These are phyloP conservation scores for Cryphonectria radicalis DNA, from an alignment of 2,329 filamentous ascomycete genomes.

Conservation along the genomic window DNA sequence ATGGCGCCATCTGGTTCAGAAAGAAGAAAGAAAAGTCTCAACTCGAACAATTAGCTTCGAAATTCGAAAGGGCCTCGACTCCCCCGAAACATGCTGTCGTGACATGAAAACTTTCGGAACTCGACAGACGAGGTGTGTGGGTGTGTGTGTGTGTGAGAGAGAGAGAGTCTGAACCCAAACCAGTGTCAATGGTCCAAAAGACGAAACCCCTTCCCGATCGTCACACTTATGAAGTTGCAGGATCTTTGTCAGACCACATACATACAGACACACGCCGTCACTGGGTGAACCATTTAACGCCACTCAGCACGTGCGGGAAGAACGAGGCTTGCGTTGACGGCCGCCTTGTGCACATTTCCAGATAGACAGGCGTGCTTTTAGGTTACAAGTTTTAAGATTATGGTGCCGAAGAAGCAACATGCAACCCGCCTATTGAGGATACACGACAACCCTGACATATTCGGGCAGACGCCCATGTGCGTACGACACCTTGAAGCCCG, in stretches of 20 bases:
- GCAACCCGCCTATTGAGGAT: slow-evolving; percentile 23
- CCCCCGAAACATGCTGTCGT: background rate
- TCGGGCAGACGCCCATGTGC: slow-evolving; percentile 11
- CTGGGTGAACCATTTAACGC: slow-evolving; percentile 28
- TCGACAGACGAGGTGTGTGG: background rate
- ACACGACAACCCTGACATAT: slow-evolving; percentile 22
- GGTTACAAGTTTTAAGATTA: background rate
- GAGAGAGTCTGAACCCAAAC: background rate
- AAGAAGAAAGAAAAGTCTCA: background rate
- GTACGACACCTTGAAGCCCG: background rate
- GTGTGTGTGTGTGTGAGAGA: background rate
- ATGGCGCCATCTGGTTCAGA: background rate
- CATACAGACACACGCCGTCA: background rate
- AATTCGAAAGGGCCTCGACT: background rate
- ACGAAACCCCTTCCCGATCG: background rate
- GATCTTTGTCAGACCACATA: background rate
- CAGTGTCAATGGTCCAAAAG: background rate
- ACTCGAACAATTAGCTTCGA: background rate
- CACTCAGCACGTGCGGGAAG: slow-evolving; percentile 41
- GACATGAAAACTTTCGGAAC: background rate
- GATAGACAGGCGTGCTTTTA: background rate
- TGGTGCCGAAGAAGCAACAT: slow-evolving; percentile 5
- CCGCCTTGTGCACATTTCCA: slow-evolving; percentile 14
- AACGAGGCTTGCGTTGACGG: slow-evolving; percentile 19
- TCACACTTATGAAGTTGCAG: background rate